Evolutionary conservation across 1,139 yeast species (phyloP).

Genomic region (Yamadazyma triangularis): DNA sequence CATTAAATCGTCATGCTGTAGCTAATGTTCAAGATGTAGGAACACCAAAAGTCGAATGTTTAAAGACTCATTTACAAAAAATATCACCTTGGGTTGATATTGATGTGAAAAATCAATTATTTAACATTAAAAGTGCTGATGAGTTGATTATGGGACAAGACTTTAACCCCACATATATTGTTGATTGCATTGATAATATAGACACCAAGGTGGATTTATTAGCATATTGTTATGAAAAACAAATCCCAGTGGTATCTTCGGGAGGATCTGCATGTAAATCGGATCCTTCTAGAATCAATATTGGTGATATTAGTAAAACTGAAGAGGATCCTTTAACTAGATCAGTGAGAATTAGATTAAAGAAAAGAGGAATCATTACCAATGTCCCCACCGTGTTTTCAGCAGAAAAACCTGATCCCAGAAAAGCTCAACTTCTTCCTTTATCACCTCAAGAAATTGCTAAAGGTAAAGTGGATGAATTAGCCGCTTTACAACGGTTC

Average conservation of each 20-base stretch:
- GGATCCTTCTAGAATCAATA: slow-evolving; percentile 44
- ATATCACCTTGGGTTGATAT: slow-evolving; percentile 91
- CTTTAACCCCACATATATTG: slow-evolving; percentile 65
- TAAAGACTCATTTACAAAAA: slow-evolving; percentile 55
- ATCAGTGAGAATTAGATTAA: slow-evolving; percentile 76
- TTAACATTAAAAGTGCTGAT: slow-evolving; percentile 65
- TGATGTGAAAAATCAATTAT: slow-evolving; percentile 71
- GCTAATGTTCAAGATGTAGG: slow-evolving; percentile 90
- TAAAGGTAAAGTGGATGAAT: slow-evolving; percentile 81
- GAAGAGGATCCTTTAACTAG: slow-evolving; percentile 95
- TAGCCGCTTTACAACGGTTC: slow-evolving; percentile 83
- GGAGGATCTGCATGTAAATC: slow-evolving; percentile 91
- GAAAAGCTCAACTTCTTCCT: slow-evolving; percentile 83
- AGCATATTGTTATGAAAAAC: slow-evolving; percentile 59
- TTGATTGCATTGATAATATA: slow-evolving; percentile 93
- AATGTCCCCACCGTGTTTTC: slow-evolving; percentile 89
- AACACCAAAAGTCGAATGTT: slow-evolving; percentile 76
- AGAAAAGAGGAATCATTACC: slow-evolving; percentile 68
- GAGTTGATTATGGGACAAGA: slow-evolving; percentile 51
- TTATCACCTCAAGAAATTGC: slow-evolving; percentile 73
- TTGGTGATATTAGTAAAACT: slow-evolving; percentile 47
- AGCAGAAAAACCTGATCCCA: slow-evolving; percentile 94
- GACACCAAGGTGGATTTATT: slow-evolving; percentile 91
- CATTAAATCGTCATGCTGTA: slow-evolving; percentile 90
- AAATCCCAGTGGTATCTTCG: slow-evolving; percentile 69